Percentiles rank a stretch among this genome's conserved stretches.
These are phyloP conservation scores for Boletus rex-veris DNA, from an alignment of 768 basidiomycete species.

Conservation along the genomic window DNA sequence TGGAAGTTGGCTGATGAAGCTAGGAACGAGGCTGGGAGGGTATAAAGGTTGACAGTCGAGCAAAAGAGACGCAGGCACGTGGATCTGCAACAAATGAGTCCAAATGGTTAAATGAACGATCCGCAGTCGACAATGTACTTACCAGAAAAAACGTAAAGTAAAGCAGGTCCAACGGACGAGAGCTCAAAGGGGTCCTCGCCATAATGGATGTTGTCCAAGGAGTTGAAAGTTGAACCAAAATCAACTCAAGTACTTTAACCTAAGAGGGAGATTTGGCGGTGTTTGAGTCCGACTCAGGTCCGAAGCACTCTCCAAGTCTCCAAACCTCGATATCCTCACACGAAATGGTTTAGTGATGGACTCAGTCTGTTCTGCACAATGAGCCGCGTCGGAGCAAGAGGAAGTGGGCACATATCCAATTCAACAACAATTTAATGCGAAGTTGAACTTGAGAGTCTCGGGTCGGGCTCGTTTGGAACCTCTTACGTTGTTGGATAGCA, in stretches of 20 bases:
- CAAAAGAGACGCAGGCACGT: conserved; percentile 64
- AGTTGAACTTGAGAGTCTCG: no score
- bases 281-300: no score
- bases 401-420: no score
- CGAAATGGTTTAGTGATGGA: no score
- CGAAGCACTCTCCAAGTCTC: no score
- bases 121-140: conserved; percentile 15
- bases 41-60: conserved; percentile 71
- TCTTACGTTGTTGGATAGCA: no score
- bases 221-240: neutral
- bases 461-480: no score
- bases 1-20: conserved; percentile 41
- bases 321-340: no score
- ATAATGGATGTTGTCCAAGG: conserved; percentile 2
- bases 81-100: conserved; percentile 39
- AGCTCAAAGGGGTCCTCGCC: conserved; percentile 39
- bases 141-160: conserved; percentile 74
- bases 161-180: conserved; percentile 61
- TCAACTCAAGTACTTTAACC: neutral
- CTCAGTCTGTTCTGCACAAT: no score
- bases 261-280: neutral
- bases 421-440: no score
- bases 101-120: neutral
- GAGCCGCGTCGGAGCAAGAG: no score
- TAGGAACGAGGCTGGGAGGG: conserved; percentile 49